Conservation (phyloP, 2,329 filamentous ascomycete genomes). For the Trichoderma brevicompactum region DNA sequence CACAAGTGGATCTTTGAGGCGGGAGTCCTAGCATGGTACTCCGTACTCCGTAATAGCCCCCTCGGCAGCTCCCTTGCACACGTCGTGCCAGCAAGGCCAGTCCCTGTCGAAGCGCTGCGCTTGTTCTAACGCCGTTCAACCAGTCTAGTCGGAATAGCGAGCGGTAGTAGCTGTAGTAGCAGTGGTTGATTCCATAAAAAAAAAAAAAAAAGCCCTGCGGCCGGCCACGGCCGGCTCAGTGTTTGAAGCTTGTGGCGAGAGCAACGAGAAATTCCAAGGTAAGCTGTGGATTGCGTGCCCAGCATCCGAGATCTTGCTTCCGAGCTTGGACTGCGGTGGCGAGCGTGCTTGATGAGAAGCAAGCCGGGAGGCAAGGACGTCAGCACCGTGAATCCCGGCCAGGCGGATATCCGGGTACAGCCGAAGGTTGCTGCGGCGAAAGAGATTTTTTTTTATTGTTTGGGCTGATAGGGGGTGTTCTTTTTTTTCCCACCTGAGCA, state of each 20-base stretch:
- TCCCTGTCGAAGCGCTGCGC: constrained; percentile 22
- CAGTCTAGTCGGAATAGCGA: background rate
- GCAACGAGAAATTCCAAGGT: background rate
- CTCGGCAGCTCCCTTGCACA: constrained; percentile 35
- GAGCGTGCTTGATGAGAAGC: background rate
- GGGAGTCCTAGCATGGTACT: constrained; percentile 34
- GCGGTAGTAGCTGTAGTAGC: too few species aligned
- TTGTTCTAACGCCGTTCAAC: constrained; percentile 25
- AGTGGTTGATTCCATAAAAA: constrained; percentile 2
- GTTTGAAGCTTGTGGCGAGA: background rate
- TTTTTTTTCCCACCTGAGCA: background rate
- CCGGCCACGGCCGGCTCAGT: constrained; percentile 17
- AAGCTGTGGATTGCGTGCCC: background rate
- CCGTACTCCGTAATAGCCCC: constrained; percentile 27
- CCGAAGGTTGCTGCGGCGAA: constrained; percentile 12
- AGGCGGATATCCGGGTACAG: constrained; percentile 20
- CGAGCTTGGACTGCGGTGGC: background rate
- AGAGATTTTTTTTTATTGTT: background rate
- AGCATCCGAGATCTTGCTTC: constrained; percentile 11
- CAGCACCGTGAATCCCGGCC: constrained; percentile 23
- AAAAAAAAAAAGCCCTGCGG: constrained; percentile 6
- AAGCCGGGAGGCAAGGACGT: background rate
- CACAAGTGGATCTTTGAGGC: constrained; percentile 32
- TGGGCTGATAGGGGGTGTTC: background rate
- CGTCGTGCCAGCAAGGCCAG: constrained; percentile 13